phyloP scores from a whole-genome alignment of 1,139 yeast species.

The Sugiyamaella grinbergsii region DNA sequence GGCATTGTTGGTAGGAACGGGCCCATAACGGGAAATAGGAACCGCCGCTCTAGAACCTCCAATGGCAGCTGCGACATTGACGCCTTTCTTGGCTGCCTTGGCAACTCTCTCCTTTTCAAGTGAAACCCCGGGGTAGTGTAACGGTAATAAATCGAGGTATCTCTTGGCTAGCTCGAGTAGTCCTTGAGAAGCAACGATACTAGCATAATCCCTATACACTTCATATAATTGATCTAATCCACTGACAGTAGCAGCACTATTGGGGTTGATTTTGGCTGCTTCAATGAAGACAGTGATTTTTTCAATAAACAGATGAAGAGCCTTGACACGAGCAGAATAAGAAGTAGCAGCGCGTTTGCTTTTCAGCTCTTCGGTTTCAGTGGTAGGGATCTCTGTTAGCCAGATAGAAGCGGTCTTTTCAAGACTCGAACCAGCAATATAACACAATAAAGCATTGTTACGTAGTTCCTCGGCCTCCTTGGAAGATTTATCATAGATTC shows the following conservation, averaged over 20 bases:
- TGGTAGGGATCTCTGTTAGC: slow-evolving; percentile 69
- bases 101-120: slow-evolving; percentile 74
- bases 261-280: slow-evolving; percentile 41
- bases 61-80: slow-evolving; percentile 25
- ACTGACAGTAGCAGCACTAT: slow-evolving; percentile 40
- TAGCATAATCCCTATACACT: slow-evolving; percentile 75
- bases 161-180: slow-evolving; percentile 78
- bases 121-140: slow-evolving; percentile 56
- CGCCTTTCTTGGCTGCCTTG: slow-evolving; percentile 50
- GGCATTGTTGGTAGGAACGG: slow-evolving; percentile 16
- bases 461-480: slow-evolving; percentile 48
- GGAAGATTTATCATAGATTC: slow-evolving; percentile 30
- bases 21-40: slow-evolving; percentile 22
- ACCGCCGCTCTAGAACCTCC: slow-evolving; percentile 23
- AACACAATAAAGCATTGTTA: slow-evolving; percentile 75
- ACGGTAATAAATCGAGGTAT: slow-evolving; percentile 72
- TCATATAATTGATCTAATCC: slow-evolving; percentile 50
- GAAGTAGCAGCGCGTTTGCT: slow-evolving; percentile 55
- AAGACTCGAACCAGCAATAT: slow-evolving; percentile 77
- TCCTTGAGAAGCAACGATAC: slow-evolving; percentile 78
- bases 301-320: slow-evolving; percentile 79
- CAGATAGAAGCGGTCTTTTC: slow-evolving; percentile 81
- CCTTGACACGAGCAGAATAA: slow-evolving; percentile 81
- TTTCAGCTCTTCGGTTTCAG: slow-evolving; percentile 57
- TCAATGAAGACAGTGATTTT: slow-evolving; percentile 77